phyloP scores from a whole-genome alignment of 805 yeast species.

The Cyberlindnera xylosilytica region DNA sequence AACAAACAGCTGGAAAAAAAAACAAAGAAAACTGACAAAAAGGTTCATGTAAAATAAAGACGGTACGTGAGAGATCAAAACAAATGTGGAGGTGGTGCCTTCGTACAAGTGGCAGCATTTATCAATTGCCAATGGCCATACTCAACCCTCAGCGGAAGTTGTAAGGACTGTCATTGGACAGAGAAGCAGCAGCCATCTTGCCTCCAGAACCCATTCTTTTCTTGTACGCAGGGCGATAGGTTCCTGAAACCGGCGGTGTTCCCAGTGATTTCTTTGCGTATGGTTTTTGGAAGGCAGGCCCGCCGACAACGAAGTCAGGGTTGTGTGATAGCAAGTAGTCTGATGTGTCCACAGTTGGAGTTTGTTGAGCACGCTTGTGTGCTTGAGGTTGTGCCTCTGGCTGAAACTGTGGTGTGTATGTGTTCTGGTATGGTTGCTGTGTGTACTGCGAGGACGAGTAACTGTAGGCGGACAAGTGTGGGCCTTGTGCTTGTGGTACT shows the following conservation, averaged over 20 bases:
- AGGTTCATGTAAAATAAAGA: too few relatives aligned
- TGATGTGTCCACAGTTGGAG: conserved; percentile 27
- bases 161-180: conserved; percentile 43
- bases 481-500: too few relatives aligned
- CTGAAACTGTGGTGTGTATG: conserved; percentile 4
- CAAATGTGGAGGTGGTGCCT: too few relatives aligned
- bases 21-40: too few relatives aligned
- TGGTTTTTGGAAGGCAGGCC: conserved; percentile 20
- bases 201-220: conserved; percentile 33
- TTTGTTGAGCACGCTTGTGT: conserved; percentile 7
- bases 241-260: conserved; percentile 10
- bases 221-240: conserved; percentile 37
- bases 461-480: neutral
- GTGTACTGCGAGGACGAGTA: conserved; percentile 3
- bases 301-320: conserved; percentile 42
- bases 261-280: conserved; percentile 3
- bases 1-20: too few relatives aligned
- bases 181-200: conserved; percentile 39
- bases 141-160: conserved; percentile 37
- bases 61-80: too few relatives aligned
- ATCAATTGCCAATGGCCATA: too few relatives aligned
- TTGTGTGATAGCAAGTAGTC: conserved; percentile 44
- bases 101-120: too few relatives aligned
- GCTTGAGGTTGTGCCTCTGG: conserved; percentile 2
- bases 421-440: conserved; percentile 5